phyloP scores from a whole-genome alignment of 352 stramenopile species.

The Thraustochytrium sp. region DNA sequence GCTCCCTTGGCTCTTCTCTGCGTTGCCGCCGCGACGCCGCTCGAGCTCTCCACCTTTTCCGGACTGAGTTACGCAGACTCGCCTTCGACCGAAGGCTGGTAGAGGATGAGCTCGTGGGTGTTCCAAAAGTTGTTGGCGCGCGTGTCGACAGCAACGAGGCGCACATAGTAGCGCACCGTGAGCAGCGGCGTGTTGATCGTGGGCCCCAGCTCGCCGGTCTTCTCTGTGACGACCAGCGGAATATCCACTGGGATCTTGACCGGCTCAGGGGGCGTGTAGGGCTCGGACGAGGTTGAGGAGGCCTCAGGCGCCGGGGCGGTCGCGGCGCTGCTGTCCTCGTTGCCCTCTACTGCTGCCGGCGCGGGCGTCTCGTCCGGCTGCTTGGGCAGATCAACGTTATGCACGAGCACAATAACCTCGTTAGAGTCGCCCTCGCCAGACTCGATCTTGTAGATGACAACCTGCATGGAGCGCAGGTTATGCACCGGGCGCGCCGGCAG shows the following conservation, averaged over 20 bases:
- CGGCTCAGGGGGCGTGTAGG: neutral
- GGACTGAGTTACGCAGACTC: conserved; percentile 11
- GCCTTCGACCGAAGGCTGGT: neutral
- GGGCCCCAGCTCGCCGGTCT: neutral
- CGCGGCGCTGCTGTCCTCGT: neutral
- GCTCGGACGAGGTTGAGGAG: no score
- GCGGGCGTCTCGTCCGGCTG: neutral
- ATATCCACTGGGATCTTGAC: neutral
- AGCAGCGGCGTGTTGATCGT: conserved; percentile 2
- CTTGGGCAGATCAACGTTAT: neutral
- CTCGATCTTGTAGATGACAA: conserved; percentile 34
- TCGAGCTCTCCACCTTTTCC: no score
- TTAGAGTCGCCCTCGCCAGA: neutral
- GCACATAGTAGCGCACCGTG: conserved; percentile 2
- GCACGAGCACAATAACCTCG: conserved; percentile 20
- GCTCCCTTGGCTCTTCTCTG: no score
- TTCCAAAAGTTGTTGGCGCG: neutral
- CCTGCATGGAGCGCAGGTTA: neutral
- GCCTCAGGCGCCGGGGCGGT: neutral
- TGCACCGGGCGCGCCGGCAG: neutral
- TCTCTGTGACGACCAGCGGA: neutral
- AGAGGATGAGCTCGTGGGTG: conserved; percentile 28
- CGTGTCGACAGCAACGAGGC: neutral
- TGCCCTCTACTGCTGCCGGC: neutral
- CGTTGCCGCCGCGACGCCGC: no score